Evolutionary conservation across 768 basidiomycete species (phyloP).

Genomic region (Tricholoma matsutake): DNA sequence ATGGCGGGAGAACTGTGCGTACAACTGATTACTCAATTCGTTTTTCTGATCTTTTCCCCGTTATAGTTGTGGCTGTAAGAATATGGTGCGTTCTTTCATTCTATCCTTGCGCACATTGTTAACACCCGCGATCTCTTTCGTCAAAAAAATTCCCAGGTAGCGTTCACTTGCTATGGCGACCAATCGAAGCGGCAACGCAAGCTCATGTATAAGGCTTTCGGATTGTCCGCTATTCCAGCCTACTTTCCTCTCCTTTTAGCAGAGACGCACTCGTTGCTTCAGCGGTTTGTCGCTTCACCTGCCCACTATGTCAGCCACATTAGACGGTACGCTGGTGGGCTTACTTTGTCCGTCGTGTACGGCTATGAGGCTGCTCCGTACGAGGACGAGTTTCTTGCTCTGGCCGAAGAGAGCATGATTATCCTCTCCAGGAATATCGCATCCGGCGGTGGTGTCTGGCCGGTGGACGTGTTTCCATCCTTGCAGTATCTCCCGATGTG

Average conservation of each 20-base stretch:
- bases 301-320: constrained; percentile 33
- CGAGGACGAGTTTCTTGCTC: constrained; percentile 35
- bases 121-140: background rate
- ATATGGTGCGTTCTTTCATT: constrained; percentile 47
- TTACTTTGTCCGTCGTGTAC: constrained; percentile 59
- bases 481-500: constrained; percentile 60
- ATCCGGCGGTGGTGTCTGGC: constrained; percentile 46
- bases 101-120: background rate
- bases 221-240: constrained; percentile 44
- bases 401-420: constrained; percentile 42
- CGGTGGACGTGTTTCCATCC: constrained; percentile 44
- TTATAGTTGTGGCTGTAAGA: constrained; percentile 55
- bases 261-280: constrained; percentile 57
- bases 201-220: constrained; percentile 65
- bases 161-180: constrained; percentile 66
- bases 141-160: constrained; percentile 35
- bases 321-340: constrained; percentile 53
- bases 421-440: constrained; percentile 41
- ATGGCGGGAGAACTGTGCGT: constrained; percentile 73
- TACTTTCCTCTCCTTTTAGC: constrained; percentile 59
- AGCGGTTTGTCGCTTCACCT: constrained; percentile 46
- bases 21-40: constrained; percentile 3
- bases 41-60: constrained; percentile 15
- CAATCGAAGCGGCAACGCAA: constrained; percentile 60
- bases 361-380: constrained; percentile 47